Evolutionary conservation across 805 yeast genomes (phyloP), one percentile per base, ranked within the genome.

Genomic region (Pichia membranifaciens): DNA sequence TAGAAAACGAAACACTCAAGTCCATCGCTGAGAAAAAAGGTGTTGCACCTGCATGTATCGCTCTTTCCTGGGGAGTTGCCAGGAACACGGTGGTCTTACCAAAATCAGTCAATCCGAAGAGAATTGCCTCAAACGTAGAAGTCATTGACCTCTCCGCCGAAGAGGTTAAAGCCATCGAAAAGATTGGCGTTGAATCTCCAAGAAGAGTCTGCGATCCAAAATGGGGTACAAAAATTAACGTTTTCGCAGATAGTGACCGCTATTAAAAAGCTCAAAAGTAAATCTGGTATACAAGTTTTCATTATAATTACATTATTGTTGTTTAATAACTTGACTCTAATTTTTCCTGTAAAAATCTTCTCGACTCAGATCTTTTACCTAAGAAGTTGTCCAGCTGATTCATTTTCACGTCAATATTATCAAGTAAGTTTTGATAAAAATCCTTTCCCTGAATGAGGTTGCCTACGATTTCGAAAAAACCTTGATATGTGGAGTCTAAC

Each of bases 401-500:
- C 7, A 15, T 16, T 28, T 75, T 8, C 61, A 62, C 28, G 73
- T 65, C 31, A 16, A 47, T 12, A 43, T 43, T 47, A 6, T 35
- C 49, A 5, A 34, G n/a, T n/a, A 87, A 76, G 45, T 81, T 84
- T 34, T 71, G 71, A 66, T 90, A 90, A 59, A 89, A 89, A 45
- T 73, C 72, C 0, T 76, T 56, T 0, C 96, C 96, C 55, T 84
- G 85, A 28, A 73, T 73, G 23, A 87, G 60, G 58, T 86, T 84
- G 5, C 71, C 67, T 16, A 73, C 62, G 2, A 87, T 71, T 55
- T 84, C 87, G 25, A 72, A 62, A 56, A 71, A 83, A 41, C 76
- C 72, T 35, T 68, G 61, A 52, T 71, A 76, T 1, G 74, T 76
- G 5, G 69, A 61, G 45, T 79, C 84, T 25, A 84, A 60, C 1